Evolutionary conservation across 1,284 basidiomycete species (phyloP).

Genomic region (Puccinia hordei): DNA sequence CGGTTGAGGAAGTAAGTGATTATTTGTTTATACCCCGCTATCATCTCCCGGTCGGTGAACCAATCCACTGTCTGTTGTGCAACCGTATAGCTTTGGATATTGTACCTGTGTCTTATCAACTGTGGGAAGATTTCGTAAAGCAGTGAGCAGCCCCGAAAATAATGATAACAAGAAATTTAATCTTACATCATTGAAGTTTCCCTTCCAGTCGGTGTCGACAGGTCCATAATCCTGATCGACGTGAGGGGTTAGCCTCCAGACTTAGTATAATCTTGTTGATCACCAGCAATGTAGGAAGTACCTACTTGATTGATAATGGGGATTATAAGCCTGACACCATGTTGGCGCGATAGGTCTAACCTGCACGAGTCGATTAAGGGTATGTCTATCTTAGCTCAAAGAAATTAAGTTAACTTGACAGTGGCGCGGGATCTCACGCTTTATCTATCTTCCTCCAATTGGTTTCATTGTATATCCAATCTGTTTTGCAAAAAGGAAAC

Average conservation of each 20-base stretch:
- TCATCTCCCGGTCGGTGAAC: constrained; percentile 43
- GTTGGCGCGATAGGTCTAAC: constrained; percentile 27
- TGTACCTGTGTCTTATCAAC: constrained; percentile 46
- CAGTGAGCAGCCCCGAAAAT: neutral
- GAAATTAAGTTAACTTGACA: neutral
- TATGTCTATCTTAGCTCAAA: neutral
- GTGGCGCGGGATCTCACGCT: constrained; percentile 18
- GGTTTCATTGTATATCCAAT: constrained; percentile 50
- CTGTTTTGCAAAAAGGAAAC: constrained; percentile 12
- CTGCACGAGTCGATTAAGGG: neutral
- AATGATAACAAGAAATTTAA: neutral
- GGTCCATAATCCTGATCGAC: constrained; percentile 28
- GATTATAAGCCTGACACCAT: constrained; percentile 50
- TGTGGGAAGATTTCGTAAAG: neutral
- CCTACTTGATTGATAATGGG: constrained; percentile 51
- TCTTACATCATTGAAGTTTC: constrained; percentile 49
- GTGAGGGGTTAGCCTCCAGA: neutral
- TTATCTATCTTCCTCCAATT: constrained; percentile 46
- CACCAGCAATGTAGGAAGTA: neutral
- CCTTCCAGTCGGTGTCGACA: constrained; percentile 10
- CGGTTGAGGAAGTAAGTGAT: constrained; percentile 42
- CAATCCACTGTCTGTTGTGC: constrained; percentile 38
- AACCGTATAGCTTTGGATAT: constrained; percentile 19
- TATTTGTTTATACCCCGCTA: constrained; percentile 27
- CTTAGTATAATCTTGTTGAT: neutral